Percentiles rank a stretch among this genome's conserved stretches.
These are phyloP conservation scores for Pinus taeda DNA, from an alignment of 75 land plant genomes.

Conservation along the genomic window DNA sequence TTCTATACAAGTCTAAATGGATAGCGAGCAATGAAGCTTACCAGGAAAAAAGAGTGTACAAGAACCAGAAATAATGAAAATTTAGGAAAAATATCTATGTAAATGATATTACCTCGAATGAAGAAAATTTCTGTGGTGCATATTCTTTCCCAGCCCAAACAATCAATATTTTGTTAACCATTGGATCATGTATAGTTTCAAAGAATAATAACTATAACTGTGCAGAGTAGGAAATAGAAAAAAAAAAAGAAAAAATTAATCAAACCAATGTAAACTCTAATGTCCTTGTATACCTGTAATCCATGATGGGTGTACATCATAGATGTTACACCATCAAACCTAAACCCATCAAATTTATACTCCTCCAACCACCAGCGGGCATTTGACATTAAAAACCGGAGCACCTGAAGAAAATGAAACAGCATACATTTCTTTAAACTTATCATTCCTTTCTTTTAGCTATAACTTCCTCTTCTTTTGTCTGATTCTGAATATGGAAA, in stretches of 20 bases:
- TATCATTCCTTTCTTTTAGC: background rate
- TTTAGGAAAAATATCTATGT: background rate
- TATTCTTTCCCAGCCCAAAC: background rate
- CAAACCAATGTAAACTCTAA: background rate
- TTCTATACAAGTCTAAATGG: background rate
- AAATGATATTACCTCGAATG: no score
- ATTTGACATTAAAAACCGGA: constrained; percentile 86
- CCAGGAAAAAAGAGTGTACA: background rate
- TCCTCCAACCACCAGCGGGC: constrained; percentile 97
- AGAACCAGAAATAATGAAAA: background rate
- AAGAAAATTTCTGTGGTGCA: background rate
- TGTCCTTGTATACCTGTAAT: constrained; percentile 45
- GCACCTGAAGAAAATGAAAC: constrained; percentile 43
- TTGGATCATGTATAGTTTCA: background rate
- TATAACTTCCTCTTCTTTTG: no score
- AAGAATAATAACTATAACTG: background rate
- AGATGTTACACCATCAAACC: constrained; percentile 97
- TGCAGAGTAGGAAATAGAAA: background rate
- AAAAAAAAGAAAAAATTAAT: constrained; percentile 4
- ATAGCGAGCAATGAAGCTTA: background rate
- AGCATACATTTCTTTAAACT: background rate
- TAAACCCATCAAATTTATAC: constrained; percentile 91
- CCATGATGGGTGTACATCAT: constrained; percentile 99
- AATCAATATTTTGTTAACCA: background rate
- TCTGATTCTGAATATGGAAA: no score